These are phyloP conservation scores for Herpetomonas muscarum DNA, from an alignment of 208 protist species.

Conservation along the genomic window DNA sequence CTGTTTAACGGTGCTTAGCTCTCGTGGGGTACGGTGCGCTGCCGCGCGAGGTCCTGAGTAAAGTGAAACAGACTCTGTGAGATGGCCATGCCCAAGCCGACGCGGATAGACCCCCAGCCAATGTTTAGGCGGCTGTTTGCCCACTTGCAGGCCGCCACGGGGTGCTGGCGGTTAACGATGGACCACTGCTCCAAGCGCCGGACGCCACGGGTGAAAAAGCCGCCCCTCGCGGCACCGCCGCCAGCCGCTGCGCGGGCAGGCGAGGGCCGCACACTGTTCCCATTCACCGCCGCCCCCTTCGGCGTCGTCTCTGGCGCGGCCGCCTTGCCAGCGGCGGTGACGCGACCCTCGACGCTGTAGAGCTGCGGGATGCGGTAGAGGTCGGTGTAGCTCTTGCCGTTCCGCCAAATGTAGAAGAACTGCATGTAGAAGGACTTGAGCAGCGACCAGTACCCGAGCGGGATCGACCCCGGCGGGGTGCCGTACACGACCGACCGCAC, in stretches of 20 bases:
- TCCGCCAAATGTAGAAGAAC: constrained; percentile 53
- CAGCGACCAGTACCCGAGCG: constrained; percentile 57
- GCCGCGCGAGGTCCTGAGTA: constrained; percentile 44
- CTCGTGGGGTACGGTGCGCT: constrained; percentile 2
- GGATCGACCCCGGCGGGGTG: constrained; percentile 58
- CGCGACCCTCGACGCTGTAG: constrained; percentile 21
- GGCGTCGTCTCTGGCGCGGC: not conserved
- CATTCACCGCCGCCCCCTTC: too few species aligned
- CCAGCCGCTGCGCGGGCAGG: not conserved
- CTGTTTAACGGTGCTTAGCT: not conserved
- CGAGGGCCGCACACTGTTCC: not conserved
- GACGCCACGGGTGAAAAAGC: not conserved
- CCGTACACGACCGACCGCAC: constrained; percentile 83
- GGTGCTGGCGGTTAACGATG: constrained; percentile 37
- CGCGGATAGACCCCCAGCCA: constrained; percentile 85
- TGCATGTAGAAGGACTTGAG: constrained; percentile 76
- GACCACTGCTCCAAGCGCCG: constrained; percentile 11
- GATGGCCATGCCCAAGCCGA: constrained; percentile 87
- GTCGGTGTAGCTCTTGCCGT: constrained; percentile 69
- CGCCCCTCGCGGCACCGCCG: not conserved
- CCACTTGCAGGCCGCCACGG: constrained; percentile 68
- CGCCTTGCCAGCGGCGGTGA: not conserved
- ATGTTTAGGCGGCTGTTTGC: constrained; percentile 85
- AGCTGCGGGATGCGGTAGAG: constrained; percentile 22
- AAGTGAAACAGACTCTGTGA: constrained; percentile 80